Base-by-base conservation (phyloP, 345 rosid species). In the Kernera saxatilis region DNA sequence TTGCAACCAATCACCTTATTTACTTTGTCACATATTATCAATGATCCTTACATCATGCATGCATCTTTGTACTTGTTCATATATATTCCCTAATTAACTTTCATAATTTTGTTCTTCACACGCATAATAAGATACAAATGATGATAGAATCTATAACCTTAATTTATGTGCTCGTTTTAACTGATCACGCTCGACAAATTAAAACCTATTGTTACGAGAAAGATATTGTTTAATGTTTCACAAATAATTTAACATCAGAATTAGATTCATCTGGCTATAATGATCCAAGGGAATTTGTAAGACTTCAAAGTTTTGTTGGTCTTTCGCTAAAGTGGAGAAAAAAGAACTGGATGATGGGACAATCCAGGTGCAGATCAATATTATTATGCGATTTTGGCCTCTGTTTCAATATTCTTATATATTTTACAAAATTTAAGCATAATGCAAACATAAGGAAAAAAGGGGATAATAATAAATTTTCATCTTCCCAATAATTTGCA, bases 31-130 rank as follows among this genome's bases (percentile, higher is more conserved):
- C 77, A 45, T 11, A 55, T 18, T 45, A 55, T 45, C 35, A 45
- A 27, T 64, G 66, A 46, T 36, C 33, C 40, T 35, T 72, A 56
- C 77, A 73, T 64, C 66, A 72, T 72, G 70, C 64, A 72, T 63
- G 63, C 62, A 71, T 51, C 48, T 32, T 62, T 32, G 17, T 41
- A 72, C 63, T 52, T 41, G 61, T 60, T 25, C 37, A 36, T 14
- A 46, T 55, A n/a, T 45, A 50, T n/a, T 36, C 59, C 36, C 35
- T 19, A 64, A 30, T 30, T 46, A 54, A 32, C 2, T n/a, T 57
- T 57, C 12, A 17, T 26, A 33, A 11, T 33, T 14, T 49, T 58
- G 36, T 37, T 48, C 8, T 33, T 46, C 25, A 46, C 49, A 25
- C 19, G 4, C 13, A 33, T 22, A 7, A n/a, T 9, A 29, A 18